These are phyloP conservation scores for Collybia nuda DNA, from an alignment of 768 basidiomycete species.

Conservation along the genomic window DNA sequence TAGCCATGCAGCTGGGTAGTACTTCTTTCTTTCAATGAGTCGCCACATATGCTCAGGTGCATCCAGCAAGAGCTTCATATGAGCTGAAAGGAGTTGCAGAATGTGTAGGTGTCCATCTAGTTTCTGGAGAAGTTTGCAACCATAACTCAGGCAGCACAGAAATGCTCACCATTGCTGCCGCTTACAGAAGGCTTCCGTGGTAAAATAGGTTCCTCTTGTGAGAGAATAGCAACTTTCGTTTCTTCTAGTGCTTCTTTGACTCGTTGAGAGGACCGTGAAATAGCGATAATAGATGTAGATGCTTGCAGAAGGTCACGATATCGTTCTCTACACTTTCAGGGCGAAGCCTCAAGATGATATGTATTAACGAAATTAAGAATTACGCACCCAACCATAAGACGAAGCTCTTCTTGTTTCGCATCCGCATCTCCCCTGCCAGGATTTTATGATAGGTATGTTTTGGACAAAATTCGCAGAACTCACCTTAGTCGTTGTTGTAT, in stretches of 20 bases:
- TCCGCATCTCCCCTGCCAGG: constrained; percentile 65
- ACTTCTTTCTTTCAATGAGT: constrained; percentile 76
- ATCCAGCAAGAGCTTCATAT: constrained; percentile 89
- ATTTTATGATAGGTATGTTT: constrained; percentile 3
- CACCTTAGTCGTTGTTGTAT: constrained; percentile 72
- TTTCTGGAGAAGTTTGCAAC: constrained; percentile 1
- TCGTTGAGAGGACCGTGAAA: constrained; percentile 64
- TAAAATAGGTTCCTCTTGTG: constrained; percentile 42
- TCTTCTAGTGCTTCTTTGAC: constrained; percentile 67
- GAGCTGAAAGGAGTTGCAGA: constrained; percentile 78
- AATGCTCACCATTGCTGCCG: constrained; percentile 41
- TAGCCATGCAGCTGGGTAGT: constrained; percentile 83
- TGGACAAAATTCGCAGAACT: background rate
- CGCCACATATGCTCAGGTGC: constrained; percentile 92
- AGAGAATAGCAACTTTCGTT: constrained; percentile 51
- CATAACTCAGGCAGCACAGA: background rate
- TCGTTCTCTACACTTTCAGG: constrained; percentile 77
- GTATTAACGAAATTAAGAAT: constrained; percentile 1
- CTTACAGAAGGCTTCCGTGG: constrained; percentile 37
- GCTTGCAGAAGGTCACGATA: constrained; percentile 87
- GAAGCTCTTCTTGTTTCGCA: constrained; percentile 83
- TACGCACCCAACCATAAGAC: constrained; percentile 91
- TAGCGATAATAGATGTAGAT: constrained; percentile 80
- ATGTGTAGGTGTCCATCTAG: constrained; percentile 67
- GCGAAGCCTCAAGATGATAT: constrained; percentile 26